Evolutionary conservation across 768 basidiomycete species (phyloP).

Genomic region (Mycena galericulata): DNA sequence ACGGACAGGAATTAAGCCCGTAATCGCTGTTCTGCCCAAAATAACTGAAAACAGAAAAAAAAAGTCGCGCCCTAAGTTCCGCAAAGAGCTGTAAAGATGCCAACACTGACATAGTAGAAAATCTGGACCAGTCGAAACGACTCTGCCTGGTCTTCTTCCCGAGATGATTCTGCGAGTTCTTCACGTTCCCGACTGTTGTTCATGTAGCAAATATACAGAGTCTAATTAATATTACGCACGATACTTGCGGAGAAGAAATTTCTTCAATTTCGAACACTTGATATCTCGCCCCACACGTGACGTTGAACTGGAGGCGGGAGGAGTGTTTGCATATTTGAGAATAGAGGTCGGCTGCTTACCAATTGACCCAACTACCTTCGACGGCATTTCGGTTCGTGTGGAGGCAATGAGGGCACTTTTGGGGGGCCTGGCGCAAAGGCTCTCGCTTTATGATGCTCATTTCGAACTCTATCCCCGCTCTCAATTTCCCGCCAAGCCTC

Average conservation of each 20-base stretch:
- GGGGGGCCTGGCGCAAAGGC: background rate
- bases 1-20: no score
- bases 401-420: background rate
- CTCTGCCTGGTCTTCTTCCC: slow-evolving; percentile 1
- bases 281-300: slow-evolving; percentile 12
- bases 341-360: slow-evolving; percentile 12
- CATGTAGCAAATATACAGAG: background rate
- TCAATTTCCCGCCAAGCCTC: background rate
- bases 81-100: no score
- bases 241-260: slow-evolving; percentile 8
- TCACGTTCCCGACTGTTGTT: slow-evolving; percentile 10
- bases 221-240: slow-evolving; percentile 6
- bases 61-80: no score
- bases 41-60: no score
- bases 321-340: background rate
- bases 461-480: slow-evolving; percentile 3
- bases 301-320: background rate
- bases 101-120: slow-evolving; percentile 14
- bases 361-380: slow-evolving; percentile 18
- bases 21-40: no score
- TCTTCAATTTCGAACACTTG: slow-evolving; percentile 12
- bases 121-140: slow-evolving; percentile 18
- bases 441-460: slow-evolving; percentile 19
- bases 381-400: background rate
- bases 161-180: background rate